phyloP scores from a whole-genome alignment of 1,284 basidiomycete genomes.

The Ceratobasidium sp. region DNA sequence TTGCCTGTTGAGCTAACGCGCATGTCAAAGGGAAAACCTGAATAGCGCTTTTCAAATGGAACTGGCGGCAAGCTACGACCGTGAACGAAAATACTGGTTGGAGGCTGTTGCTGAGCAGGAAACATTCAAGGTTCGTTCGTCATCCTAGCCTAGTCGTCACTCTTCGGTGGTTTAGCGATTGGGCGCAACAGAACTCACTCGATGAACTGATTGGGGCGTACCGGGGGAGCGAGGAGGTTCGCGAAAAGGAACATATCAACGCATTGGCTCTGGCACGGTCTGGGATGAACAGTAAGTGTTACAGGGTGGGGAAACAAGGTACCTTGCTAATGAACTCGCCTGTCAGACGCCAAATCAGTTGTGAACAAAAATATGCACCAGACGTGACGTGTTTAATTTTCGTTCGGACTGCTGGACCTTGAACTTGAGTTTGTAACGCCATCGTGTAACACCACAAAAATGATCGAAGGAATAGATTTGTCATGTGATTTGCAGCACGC shows the following conservation, averaged over 20 bases:
- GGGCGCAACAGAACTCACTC: neutral
- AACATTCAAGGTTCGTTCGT: constrained; percentile 13
- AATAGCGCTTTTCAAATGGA: constrained; percentile 24
- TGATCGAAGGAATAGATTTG: neutral
- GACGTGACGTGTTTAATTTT: too few species aligned
- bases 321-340: neutral
- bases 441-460: neutral
- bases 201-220: neutral
- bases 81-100: constrained; percentile 18
- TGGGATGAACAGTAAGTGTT: constrained; percentile 3
- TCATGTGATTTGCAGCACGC: constrained; percentile 28
- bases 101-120: constrained; percentile 25
- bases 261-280: constrained; percentile 15
- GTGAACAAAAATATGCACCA: constrained; percentile 9
- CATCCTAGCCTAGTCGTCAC: neutral
- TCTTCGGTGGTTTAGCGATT: neutral
- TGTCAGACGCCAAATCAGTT: neutral
- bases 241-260: constrained; percentile 29
- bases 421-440: neutral
- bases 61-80: constrained; percentile 31
- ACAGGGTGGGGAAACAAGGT: neutral
- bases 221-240: constrained; percentile 1
- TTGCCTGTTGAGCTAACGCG: neutral
- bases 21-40: constrained; percentile 6
- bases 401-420: too few species aligned